phyloP scores from a whole-genome alignment of 2,329 filamentous ascomycete species.

The Fusarium ambrosium region DNA sequence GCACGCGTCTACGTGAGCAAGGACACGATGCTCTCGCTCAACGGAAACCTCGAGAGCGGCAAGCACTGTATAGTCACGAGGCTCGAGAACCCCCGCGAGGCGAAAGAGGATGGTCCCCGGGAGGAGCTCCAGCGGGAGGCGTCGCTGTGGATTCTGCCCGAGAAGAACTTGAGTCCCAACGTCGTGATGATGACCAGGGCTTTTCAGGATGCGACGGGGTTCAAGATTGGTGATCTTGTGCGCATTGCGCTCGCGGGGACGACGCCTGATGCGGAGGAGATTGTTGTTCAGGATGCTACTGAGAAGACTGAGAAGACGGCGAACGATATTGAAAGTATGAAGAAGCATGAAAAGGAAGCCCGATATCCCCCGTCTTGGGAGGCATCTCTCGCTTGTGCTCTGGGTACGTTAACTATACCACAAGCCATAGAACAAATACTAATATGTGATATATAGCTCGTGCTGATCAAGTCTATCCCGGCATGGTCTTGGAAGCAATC shows the following conservation, averaged over 20 bases:
- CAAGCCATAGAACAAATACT: not conserved
- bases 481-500: slow-evolving; percentile 77
- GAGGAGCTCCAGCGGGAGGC: slow-evolving; percentile 56
- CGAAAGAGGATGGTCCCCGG: slow-evolving; percentile 23
- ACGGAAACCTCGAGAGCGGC: slow-evolving; percentile 58
- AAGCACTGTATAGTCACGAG: slow-evolving; percentile 58
- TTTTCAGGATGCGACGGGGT: slow-evolving; percentile 78
- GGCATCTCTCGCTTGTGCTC: slow-evolving; percentile 49
- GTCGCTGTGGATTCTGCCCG: slow-evolving; percentile 64
- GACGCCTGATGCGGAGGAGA: slow-evolving; percentile 67
- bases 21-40: slow-evolving; percentile 61
- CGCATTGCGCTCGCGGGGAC: slow-evolving; percentile 69
- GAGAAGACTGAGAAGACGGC: slow-evolving; percentile 25
- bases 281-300: slow-evolving; percentile 73
- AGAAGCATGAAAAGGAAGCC: slow-evolving; percentile 43
- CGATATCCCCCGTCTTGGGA: slow-evolving; percentile 55
- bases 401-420: slow-evolving; percentile 46
- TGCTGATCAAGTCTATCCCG: slow-evolving; percentile 77
- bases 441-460: slow-evolving; percentile 57
- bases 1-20: slow-evolving; percentile 64
- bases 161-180: slow-evolving; percentile 75
- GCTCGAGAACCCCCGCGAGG: slow-evolving; percentile 33
- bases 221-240: slow-evolving; percentile 78
- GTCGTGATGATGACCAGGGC: slow-evolving; percentile 80
- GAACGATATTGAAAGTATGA: slow-evolving; percentile 16